phyloP scores from a whole-genome alignment of 2,329 filamentous ascomycete genomes.

The Plectosphaerella cucumerina region DNA sequence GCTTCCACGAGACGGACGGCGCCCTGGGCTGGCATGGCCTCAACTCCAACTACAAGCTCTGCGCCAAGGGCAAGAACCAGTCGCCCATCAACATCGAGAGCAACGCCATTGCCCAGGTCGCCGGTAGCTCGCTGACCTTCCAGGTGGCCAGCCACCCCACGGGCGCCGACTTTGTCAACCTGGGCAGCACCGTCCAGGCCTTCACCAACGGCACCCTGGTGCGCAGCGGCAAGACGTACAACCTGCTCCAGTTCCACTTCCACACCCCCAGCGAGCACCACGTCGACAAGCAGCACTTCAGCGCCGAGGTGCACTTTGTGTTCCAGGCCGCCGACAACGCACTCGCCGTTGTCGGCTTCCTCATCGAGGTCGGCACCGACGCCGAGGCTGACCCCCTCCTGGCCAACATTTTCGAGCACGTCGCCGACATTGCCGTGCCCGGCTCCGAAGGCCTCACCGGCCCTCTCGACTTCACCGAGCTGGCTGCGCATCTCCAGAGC shows the following conservation, averaged over 20 bases:
- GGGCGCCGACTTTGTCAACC: conserved; percentile 43
- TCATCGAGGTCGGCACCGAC: conserved; percentile 25
- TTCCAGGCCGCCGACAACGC: conserved; percentile 25
- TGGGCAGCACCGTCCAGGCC: conserved; percentile 48
- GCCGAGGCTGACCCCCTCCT: conserved; percentile 22
- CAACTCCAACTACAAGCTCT: conserved; percentile 37
- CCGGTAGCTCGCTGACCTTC: conserved; percentile 25
- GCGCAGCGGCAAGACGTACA: conserved; percentile 34
- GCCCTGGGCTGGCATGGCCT: conserved; percentile 50
- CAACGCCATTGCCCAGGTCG: conserved; percentile 9
- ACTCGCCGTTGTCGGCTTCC: conserved; percentile 31
- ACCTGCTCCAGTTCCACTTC: conserved; percentile 54
- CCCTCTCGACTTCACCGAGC: conserved; percentile 35
- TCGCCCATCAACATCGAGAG: conserved; percentile 51
- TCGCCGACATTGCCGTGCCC: conserved; percentile 31
- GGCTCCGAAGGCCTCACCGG: conserved; percentile 31
- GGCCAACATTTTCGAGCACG: conserved; percentile 29
- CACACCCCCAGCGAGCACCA: conserved; percentile 58
- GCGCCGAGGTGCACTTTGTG: conserved; percentile 37
- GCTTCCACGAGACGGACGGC: conserved; percentile 36
- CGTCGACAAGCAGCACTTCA: conserved; percentile 35
- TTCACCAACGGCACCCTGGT: conserved; percentile 42
- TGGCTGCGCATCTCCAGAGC: conserved; percentile 30
- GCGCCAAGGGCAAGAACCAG: conserved; percentile 44
- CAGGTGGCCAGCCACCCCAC: conserved; percentile 29